Percentiles rank a stretch among this genome's conserved stretches.
These are phyloP conservation scores for Chytriomyces sp. DNA, from an alignment of 192 early-diverging fungal species.

Conservation along the genomic window DNA sequence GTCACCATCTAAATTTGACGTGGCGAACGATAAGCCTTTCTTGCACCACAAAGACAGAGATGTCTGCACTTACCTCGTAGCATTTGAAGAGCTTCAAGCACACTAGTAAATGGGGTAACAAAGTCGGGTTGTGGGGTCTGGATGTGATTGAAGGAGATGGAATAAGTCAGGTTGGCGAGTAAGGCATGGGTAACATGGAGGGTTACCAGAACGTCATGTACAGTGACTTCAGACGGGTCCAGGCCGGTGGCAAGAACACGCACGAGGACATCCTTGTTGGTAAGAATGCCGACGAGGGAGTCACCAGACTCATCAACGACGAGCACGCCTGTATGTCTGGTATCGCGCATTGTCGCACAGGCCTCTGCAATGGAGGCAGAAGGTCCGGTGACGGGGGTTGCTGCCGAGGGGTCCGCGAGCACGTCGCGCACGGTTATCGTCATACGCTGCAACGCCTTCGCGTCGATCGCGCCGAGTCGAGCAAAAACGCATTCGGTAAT, in stretches of 20 bases:
- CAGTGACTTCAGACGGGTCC: conserved; percentile 78
- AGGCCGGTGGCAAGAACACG: conserved; percentile 62
- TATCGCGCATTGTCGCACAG: conserved; percentile 20
- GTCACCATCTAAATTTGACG: conserved; percentile 36
- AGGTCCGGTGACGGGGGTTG: neutral
- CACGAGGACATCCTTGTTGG: conserved; percentile 70
- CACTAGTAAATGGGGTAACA: conserved; percentile 43
- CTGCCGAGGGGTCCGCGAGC: neutral
- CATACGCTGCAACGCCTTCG: conserved; percentile 12
- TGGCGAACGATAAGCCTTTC: neutral
- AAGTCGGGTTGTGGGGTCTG: conserved; percentile 59
- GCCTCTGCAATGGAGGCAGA: conserved; percentile 8
- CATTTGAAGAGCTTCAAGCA: conserved; percentile 53
- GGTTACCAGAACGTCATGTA: conserved; percentile 25
- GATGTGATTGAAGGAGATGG: neutral
- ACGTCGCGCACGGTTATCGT: neutral
- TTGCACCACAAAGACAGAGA: too few species aligned
- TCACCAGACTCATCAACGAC: conserved; percentile 27
- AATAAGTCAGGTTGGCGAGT: neutral
- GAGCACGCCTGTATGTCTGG: conserved; percentile 21
- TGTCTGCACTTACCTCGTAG: conserved; percentile 39
- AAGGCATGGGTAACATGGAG: neutral
- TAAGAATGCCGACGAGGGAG: conserved; percentile 89
- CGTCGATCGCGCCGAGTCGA: conserved; percentile 50
- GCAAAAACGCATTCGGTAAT: conserved; percentile 61